Percentiles rank a stretch among this genome's conserved stretches.
Conservation (phyloP, 352 stramenopile genomes). For the Phytophthora nicotianae region DNA sequence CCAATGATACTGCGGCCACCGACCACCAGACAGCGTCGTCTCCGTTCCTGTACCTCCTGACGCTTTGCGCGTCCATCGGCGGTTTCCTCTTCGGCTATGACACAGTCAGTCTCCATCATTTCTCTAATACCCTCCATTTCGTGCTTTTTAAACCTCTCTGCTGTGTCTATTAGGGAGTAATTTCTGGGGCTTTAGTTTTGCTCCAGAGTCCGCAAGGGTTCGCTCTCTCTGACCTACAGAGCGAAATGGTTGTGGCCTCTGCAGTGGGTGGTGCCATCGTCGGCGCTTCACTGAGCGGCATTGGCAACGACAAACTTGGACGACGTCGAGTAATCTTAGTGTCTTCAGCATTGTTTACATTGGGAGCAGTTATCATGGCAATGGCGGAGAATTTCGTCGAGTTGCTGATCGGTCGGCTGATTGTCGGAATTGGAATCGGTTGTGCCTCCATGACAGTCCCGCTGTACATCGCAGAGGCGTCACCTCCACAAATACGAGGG, state of each 20-base stretch:
- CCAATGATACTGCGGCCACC: not conserved
- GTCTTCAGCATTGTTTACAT: conserved; percentile 68
- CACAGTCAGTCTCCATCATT: conserved; percentile 55
- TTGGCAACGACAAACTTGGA: conserved; percentile 63
- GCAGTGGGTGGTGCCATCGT: conserved; percentile 75
- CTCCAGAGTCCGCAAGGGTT: conserved; percentile 71
- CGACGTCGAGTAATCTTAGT: conserved; percentile 66
- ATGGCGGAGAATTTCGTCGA: conserved; percentile 48
- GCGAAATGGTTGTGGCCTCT: conserved; percentile 72
- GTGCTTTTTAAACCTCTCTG: not conserved
- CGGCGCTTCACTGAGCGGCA: conserved; percentile 60
- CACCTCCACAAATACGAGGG: conserved; percentile 64
- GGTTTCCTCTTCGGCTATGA: conserved; percentile 89
- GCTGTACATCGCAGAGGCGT: conserved; percentile 82
- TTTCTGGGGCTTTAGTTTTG: conserved; percentile 77
- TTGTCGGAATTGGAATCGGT: conserved; percentile 70
- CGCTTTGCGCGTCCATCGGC: conserved; percentile 69
- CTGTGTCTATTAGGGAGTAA: conserved; percentile 55
- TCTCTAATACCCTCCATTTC: not conserved
- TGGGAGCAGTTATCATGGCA: conserved; percentile 68
- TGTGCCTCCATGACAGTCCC: conserved; percentile 80
- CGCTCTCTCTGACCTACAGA: conserved; percentile 58
- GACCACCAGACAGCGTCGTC: conserved; percentile 6
- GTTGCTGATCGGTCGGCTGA: conserved; percentile 60
- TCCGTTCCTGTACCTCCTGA: conserved; percentile 67